These are phyloP conservation scores for Phytophthora cryptogea DNA, from an alignment of 352 stramenopile species.

Conservation along the genomic window DNA sequence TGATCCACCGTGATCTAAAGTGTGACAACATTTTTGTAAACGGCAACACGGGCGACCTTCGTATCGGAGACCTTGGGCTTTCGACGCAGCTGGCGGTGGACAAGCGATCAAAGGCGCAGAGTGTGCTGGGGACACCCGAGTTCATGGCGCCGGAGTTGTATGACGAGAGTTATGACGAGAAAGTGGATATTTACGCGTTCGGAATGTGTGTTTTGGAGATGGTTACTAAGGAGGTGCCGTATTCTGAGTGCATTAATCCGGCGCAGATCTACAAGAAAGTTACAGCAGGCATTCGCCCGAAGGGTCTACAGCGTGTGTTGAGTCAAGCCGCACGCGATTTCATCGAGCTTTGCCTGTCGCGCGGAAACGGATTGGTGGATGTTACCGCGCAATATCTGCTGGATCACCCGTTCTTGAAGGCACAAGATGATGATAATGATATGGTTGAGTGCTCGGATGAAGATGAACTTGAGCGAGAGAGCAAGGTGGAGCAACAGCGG, in stretches of 20 bases:
- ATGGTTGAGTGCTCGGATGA: constrained; percentile 79
- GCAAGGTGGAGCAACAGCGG: constrained; percentile 51
- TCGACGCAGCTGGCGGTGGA: constrained; percentile 82
- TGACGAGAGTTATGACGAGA: constrained; percentile 98
- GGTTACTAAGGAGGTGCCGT: constrained; percentile 98
- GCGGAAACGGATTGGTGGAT: constrained; percentile 79
- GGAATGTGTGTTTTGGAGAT: constrained; percentile 99
- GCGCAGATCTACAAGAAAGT: constrained; percentile 94
- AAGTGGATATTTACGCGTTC: constrained; percentile 98
- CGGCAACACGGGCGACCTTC: constrained; percentile 96
- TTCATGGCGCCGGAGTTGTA: constrained; percentile 99
- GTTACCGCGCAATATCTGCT: constrained; percentile 84
- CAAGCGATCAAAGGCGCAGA: constrained; percentile 83
- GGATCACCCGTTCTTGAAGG: constrained; percentile 76
- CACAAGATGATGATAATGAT: constrained; percentile 76
- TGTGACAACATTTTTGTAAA: constrained; percentile 99
- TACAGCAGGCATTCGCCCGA: constrained; percentile 79
- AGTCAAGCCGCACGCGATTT: constrained; percentile 79
- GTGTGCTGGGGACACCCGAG: constrained; percentile 97
- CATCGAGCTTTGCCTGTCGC: constrained; percentile 83
- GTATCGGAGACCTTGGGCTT: constrained; percentile 97
- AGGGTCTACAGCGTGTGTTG: constrained; percentile 71
- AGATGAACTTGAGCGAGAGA: constrained; percentile 64
- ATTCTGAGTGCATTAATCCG: constrained; percentile 95
- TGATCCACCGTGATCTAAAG: constrained; percentile 95